These are phyloP conservation scores for Heteromeles arbutifolia DNA, from an alignment of 306 rosid genomes.

Conservation along the genomic window DNA sequence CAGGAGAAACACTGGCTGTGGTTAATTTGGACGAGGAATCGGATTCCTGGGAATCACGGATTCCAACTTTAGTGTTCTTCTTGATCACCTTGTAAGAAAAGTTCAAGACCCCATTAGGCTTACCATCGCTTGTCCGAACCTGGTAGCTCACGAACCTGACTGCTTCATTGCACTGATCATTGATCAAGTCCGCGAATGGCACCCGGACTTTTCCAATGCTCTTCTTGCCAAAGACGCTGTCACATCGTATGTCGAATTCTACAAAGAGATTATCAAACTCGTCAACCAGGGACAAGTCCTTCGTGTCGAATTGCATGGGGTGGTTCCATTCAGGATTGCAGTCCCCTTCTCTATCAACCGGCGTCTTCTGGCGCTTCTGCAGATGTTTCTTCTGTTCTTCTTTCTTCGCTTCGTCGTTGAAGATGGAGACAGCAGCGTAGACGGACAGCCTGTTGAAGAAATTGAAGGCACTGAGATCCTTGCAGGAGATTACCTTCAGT, in stretches of 20 bases:
- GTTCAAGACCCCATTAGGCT: conserved; percentile 30
- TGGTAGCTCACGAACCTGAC: conserved; percentile 26
- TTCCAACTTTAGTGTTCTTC: not conserved
- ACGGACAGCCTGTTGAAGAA: conserved; percentile 62
- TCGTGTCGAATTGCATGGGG: conserved; percentile 9
- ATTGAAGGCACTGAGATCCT: conserved; percentile 19
- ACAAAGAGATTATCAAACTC: conserved; percentile 1
- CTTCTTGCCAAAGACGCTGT: conserved; percentile 20
- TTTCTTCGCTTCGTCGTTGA: conserved; percentile 21
- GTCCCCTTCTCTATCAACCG: conserved; percentile 20
- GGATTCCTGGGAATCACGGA: not conserved
- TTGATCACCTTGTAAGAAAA: conserved; percentile 19
- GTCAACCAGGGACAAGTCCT: conserved; percentile 1
- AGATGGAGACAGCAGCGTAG: conserved; percentile 33
- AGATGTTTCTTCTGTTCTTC: conserved; percentile 5
- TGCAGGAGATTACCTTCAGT: conserved; percentile 42
- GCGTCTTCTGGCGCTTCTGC: conserved; percentile 28
- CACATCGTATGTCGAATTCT: conserved; percentile 23
- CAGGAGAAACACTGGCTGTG: not conserved
- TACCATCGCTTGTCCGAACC: conserved; percentile 15
- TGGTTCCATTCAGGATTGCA: conserved; percentile 36
- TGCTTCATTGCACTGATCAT: conserved; percentile 12
- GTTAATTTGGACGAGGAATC: not conserved
- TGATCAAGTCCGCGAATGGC: conserved; percentile 24
- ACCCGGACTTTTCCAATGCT: conserved; percentile 28